Percentiles rank a stretch among this genome's conserved stretches.
Evolutionary conservation across 768 basidiomycete species (phyloP).

Genomic region (Auricularia auricula-judae): DNA sequence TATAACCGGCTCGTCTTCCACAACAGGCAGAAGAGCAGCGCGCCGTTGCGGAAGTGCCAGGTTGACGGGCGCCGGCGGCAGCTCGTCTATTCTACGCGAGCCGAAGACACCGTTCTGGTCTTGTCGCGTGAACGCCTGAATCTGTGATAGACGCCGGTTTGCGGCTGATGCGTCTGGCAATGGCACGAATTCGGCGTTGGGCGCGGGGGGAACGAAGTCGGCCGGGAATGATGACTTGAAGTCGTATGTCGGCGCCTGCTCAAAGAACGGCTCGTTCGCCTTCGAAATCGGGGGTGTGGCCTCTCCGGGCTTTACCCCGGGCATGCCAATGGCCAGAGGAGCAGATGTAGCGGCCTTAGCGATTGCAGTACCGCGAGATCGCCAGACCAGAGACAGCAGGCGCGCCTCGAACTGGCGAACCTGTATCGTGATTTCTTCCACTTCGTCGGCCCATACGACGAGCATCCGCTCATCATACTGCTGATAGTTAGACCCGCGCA

Average conservation of each 20-base stretch:
- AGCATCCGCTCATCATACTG: constrained; percentile 6
- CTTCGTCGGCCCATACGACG: constrained; percentile 5
- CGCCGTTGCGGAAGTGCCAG: background rate
- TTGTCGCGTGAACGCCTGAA: background rate
- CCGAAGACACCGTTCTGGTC: background rate
- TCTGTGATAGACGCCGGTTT: background rate
- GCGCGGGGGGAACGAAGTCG: background rate
- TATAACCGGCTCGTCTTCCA: background rate
- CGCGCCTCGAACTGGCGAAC: constrained; percentile 47
- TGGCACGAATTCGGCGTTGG: background rate
- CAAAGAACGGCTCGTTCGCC: background rate
- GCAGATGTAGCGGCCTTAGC: background rate
- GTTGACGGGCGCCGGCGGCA: background rate
- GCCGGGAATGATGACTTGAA: background rate
- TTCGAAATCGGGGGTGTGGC: background rate
- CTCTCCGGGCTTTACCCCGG: background rate
- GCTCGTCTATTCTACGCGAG: background rate
- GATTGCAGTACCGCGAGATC: background rate
- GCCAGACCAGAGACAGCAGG: constrained; percentile 40
- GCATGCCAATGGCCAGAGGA: background rate
- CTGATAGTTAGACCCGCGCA: background rate
- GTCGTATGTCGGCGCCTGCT: background rate
- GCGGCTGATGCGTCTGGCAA: background rate
- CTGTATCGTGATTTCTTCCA: constrained; percentile 16
- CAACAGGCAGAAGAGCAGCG: background rate